Evolutionary conservation across 1,284 basidiomycete species (phyloP), one percentile per base, ranked within the genome.

Genomic region (Exobasidium rhododendri): DNA sequence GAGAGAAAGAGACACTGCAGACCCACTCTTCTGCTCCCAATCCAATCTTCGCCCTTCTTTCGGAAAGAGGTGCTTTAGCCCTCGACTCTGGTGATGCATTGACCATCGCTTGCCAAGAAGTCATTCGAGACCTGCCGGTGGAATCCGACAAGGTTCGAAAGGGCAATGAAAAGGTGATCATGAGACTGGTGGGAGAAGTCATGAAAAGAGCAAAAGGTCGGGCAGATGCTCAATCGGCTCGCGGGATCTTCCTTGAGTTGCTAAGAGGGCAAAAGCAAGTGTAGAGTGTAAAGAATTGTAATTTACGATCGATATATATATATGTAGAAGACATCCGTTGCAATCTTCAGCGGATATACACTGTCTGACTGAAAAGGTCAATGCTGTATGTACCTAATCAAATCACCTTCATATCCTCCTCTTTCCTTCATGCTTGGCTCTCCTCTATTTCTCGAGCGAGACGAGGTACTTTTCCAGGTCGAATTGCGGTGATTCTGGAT

Each of bases 401-500:
- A n/a, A n/a, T n/a, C n/a, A n/a, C n/a, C n/a, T n/a, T n/a, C n/a
- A n/a, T n/a, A n/a, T n/a, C n/a, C n/a, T n/a, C n/a, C n/a, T n/a
- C n/a, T n/a, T n/a, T n/a, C n/a, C n/a, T n/a, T n/a, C n/a, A n/a
- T n/a, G n/a, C 35, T 40, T 17, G 17, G 17, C 7, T 40, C 35
- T 10, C 54, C 4, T 66, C 29, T 69, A 69, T 61, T 78, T 69
- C 54, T 77, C 69, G 63, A 75, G 56, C 64, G 69, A 68, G 62
- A 46, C 50, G 56, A 97, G 80, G 69, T 97, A 83, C 83, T 92
- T 92, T 85, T 97, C 94, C 79, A 97, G 85, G 85, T 98, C 94
- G 83, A 98, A 98, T 70, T 86, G 88, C 66, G 94, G 91, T 82
- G 94, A 88, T 77, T 97, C 93, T 55, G 93, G 91, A 83, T 98